A percentile compares a stretch with the other conserved stretches of the same genome.
phyloP scores from a whole-genome alignment of 495 filamentous ascomycete species.

The Neurospora sp. region DNA sequence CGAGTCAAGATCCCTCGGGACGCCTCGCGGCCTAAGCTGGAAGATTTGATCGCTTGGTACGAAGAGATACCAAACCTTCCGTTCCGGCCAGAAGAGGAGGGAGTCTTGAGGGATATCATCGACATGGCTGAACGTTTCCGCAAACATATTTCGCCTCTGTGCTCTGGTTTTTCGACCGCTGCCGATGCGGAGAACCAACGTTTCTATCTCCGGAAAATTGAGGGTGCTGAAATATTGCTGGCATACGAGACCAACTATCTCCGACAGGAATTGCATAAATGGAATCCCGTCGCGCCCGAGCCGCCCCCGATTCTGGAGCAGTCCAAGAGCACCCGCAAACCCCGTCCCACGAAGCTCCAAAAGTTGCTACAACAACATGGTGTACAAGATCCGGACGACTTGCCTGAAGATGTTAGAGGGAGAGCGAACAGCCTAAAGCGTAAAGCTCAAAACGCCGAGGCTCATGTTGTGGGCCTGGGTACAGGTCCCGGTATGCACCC shows the following conservation, averaged over 20 bases:
- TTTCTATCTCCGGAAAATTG: constrained; percentile 98
- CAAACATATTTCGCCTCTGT: constrained; percentile 67
- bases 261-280: constrained; percentile 90
- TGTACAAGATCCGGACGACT: constrained; percentile 76
- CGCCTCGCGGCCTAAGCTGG: constrained; percentile 88
- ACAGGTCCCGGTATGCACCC: constrained; percentile 27
- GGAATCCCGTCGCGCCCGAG: constrained; percentile 83
- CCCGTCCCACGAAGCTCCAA: constrained; percentile 92
- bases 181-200: constrained; percentile 82
- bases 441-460: constrained; percentile 41
- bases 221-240: constrained; percentile 91
- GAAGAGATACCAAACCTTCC: constrained; percentile 73
- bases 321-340: constrained; percentile 92
- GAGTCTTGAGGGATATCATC: constrained; percentile 72
- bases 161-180: constrained; percentile 65
- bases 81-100: constrained; percentile 94
- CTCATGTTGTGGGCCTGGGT: constrained; percentile 20
- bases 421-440: constrained; percentile 60
- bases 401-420: constrained; percentile 67
- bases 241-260: constrained; percentile 95
- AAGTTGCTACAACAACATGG: constrained; percentile 86
- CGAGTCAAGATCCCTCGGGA: constrained; percentile 97
- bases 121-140: constrained; percentile 76
- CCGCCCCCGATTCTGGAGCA: constrained; percentile 72
- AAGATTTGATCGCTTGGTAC: constrained; percentile 83